phyloP scores from a whole-genome alignment of 2,329 filamentous ascomycete species.

The Botrytis deweyae region DNA sequence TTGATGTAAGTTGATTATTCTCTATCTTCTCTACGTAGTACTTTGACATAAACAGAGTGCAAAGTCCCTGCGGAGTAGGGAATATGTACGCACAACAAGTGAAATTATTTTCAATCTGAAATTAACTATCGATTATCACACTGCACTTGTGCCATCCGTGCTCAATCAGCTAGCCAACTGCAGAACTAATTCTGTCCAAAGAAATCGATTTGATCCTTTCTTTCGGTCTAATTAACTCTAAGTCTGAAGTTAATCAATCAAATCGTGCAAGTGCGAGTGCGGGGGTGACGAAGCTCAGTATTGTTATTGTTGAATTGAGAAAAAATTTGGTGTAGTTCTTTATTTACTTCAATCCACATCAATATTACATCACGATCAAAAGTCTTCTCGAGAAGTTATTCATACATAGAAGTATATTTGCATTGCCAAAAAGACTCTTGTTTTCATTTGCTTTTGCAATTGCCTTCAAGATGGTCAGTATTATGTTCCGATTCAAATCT shows the following conservation, averaged over 20 bases:
- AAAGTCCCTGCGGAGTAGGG: not conserved
- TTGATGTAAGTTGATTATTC: not conserved
- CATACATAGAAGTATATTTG: not conserved
- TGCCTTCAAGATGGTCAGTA: not conserved
- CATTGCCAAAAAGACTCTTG: not conserved
- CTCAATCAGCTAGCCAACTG: not conserved
- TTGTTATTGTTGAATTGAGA: not conserved
- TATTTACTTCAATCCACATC: not conserved
- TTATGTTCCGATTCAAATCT: not conserved
- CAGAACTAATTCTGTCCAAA: not conserved
- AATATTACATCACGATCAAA: not conserved
- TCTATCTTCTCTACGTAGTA: not conserved
- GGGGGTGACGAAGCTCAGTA: not conserved
- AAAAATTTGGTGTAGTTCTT: not conserved
- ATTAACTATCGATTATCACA: not conserved
- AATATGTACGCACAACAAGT: not conserved
- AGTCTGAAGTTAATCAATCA: not conserved
- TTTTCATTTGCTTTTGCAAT: not conserved
- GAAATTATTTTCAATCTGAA: not conserved
- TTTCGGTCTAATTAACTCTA: not conserved
- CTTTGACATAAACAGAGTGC: not conserved
- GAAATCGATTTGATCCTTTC: not conserved
- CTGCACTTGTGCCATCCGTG: not conserved
- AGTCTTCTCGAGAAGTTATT: not conserved
- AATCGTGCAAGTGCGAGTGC: not conserved